Evolutionary conservation across 345 rosid genomes (phyloP), one percentile per base, ranked within the genome.

Genomic region (Lagerstroemia speciosa): DNA sequence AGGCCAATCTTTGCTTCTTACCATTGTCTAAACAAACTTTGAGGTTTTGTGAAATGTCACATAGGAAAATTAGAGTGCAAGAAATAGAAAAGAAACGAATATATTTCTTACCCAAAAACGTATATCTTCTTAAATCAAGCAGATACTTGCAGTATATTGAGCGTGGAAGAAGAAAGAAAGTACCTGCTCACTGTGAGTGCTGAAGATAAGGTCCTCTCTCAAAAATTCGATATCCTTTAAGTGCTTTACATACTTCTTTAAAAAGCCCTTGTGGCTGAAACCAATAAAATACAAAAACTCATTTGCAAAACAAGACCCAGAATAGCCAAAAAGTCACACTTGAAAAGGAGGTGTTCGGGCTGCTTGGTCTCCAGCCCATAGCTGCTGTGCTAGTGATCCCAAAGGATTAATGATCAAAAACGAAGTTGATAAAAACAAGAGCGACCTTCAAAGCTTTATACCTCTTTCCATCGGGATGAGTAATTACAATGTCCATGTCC

Each of bases 401-500:
- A 12, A 58, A 58, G 33, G 63, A n/a, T 8, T 30, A 27, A 14
- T 58, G 63, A 58, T 24, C 3, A 30, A 14, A 14, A 58, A 58
- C 2, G 20, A 58, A 29, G 8, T 14, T 7, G 3, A 58, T 27
- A 58, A 58, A 30, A 58, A 58, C 8, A 58, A 27, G 33, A 27
- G 20, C 16, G 15, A 29, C 63, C 7, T 2, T 58, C 63, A 27
- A 58, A 27, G 63, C 5, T 2, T 1, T 27, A 15, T 62, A 94
- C 99, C 99, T 91, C 77, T 84, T 83, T 64, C 92, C 85, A 82
- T 94, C 97, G 66, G 89, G 93, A 78, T 94, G 99, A 16, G 93
- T 91, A 65, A 91, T 81, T 50, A 94, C 77, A 31, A 94, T 75
- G 73, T 94, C 97, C 71, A 94, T 65, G 79, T 94, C 99, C 65